Conservation (phyloP, 169 alveolate genomes). For the Plasmodium knowlesi region DNA sequence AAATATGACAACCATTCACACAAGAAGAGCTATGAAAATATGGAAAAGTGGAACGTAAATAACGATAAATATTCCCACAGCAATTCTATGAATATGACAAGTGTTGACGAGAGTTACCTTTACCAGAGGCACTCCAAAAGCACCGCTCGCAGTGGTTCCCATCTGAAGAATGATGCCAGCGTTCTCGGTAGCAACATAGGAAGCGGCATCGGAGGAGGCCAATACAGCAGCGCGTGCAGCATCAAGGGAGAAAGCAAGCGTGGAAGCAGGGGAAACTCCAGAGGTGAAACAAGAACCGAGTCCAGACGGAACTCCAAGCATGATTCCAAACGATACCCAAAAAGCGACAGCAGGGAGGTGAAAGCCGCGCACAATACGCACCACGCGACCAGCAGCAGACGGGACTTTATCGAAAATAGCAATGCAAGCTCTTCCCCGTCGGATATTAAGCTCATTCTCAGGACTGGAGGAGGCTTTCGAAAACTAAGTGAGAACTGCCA, state of each 20-base stretch:
- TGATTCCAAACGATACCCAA: not conserved
- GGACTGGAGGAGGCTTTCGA: slow-evolving; percentile 72
- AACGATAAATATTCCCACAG: slow-evolving; percentile 44
- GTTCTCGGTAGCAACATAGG: not conserved
- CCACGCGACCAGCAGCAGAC: not conserved
- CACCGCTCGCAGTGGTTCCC: slow-evolving; percentile 2
- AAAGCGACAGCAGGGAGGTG: not conserved
- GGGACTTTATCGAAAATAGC: slow-evolving; percentile 22
- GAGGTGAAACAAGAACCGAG: not conserved
- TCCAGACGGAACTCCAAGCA: not conserved
- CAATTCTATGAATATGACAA: slow-evolving; percentile 28
- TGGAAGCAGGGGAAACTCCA: not conserved
- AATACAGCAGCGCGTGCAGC: not conserved
- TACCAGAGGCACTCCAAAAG: slow-evolving; percentile 16
- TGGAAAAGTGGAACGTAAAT: slow-evolving; percentile 26
- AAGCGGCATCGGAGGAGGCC: not conserved
- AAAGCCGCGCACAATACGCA: not conserved
- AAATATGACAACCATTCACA: slow-evolving; percentile 30
- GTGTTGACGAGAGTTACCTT: slow-evolving; percentile 6
- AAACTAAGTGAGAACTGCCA: slow-evolving; percentile 55
- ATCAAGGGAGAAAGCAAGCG: not conserved
- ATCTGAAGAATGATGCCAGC: slow-evolving; percentile 7
- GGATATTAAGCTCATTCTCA: slow-evolving; percentile 47
- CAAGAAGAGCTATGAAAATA: slow-evolving; percentile 22
- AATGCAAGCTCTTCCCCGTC: slow-evolving; percentile 33